Conservation (phyloP, 495 filamentous ascomycete genomes). For the Aspergillus bridgeri region DNA sequence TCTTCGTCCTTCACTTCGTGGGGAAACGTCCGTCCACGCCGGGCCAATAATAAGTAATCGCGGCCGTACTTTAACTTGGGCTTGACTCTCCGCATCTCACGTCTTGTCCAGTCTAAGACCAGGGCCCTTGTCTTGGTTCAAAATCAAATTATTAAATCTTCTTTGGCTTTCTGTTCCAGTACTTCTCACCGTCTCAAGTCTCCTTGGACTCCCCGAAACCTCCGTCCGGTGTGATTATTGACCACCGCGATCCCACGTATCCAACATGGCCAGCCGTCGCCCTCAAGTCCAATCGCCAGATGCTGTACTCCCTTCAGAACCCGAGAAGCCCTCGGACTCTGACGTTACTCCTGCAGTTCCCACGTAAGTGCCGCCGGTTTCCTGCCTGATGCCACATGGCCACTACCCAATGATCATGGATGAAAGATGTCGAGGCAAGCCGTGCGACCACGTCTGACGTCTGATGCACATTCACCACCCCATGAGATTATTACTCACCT, state of each 20-base stretch:
- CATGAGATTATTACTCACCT: background rate
- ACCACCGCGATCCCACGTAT: background rate
- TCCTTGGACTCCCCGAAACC: background rate
- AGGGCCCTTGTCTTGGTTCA: no score
- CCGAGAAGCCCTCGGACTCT: conserved; percentile 26
- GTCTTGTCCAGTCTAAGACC: no score
- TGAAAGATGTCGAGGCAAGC: background rate
- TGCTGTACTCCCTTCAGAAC: conserved; percentile 23
- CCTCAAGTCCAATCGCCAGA: conserved; percentile 33
- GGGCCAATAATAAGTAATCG: no score
- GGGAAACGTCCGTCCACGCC: no score
- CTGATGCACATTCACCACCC: background rate
- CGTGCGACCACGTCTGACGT: background rate
- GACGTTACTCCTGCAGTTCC: conserved; percentile 67
- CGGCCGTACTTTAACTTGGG: no score
- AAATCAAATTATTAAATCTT: no score
- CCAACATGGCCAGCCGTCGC: conserved; percentile 35
- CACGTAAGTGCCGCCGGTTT: conserved; percentile 48
- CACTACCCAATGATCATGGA: background rate
- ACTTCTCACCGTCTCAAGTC: background rate
- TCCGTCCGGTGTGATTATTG: background rate
- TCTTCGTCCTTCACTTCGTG: background rate
- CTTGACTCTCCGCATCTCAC: no score
- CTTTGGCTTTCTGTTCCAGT: background rate
- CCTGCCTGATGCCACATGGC: conserved; percentile 12